Evolutionary conservation across 495 filamentous ascomycete species (phyloP), one percentile per base, ranked within the genome.

Genomic region (Podospora fimiseda): DNA sequence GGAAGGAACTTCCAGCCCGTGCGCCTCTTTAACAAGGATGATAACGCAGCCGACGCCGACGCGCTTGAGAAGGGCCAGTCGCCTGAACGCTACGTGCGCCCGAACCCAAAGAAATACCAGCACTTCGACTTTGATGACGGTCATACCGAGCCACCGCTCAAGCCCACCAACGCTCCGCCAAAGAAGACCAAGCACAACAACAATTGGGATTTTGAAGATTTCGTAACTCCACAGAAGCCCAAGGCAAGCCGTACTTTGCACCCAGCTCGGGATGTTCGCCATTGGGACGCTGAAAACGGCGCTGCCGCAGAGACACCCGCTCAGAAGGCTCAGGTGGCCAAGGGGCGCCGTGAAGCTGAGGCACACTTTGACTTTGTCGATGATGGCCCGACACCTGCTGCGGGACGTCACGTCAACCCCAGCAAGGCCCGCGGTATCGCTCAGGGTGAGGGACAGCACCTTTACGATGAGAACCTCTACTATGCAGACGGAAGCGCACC

Each of bases 61-160:
- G 59, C 70, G 42, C 63, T 74, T 41, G 70, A 71, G 42, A 63
- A 57, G n/a, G 45, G 48, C 23, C 53, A 60, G 50, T 63, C 68
- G 42, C 60, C 65, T 37, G 71, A 76, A 40, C 67, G 74, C 58
- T 62, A 77, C 77, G 71, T 84, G 76, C 73, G 78, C 64, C 60
- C 73, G 9, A 74, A 91, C 59, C 78, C 88, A 9, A 80, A 80
- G 60, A 92, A 88, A 62, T 96, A 84, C 69, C 70, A 83, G 30
- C 92, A 98, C 68, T 96, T 96, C 63, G 86, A 94, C 50, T 83
- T 96, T 64, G 83, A 77, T 36, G 85, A 86, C 57, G 84, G 83
- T 48, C 70, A 74, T 14, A 55, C 67, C 18, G 64, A 67, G 59
- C 65, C 72, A 30, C 59, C 67, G 46, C 60, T 61, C 20, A 75